phyloP scores from a whole-genome alignment of 2,329 filamentous ascomycete genomes.

The Cercospora sp. region DNA sequence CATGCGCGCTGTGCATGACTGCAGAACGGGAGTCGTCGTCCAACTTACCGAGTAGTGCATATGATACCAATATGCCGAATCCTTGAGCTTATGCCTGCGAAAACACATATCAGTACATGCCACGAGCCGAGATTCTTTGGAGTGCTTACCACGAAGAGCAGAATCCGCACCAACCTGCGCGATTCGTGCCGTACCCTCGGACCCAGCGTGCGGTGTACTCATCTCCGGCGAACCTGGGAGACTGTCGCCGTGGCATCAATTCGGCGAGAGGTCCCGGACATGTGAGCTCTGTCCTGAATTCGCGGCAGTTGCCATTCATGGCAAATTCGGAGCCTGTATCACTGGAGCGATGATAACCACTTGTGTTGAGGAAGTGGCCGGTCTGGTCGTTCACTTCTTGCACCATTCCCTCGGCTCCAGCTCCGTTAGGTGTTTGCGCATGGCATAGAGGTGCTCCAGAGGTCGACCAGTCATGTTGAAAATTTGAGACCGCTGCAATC shows the following conservation, averaged over 20 bases:
- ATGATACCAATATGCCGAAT: conserved; percentile 91
- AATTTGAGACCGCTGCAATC: not conserved
- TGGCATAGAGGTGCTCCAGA: not conserved
- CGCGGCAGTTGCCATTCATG: not conserved
- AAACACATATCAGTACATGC: not conserved
- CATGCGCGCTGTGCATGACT: conserved; percentile 56
- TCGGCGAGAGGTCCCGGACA: not conserved
- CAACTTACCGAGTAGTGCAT: conserved; percentile 62
- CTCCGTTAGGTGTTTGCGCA: not conserved
- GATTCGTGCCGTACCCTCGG: conserved; percentile 80
- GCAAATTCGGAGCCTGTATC: not conserved
- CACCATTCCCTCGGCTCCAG: not conserved
- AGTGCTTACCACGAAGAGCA: conserved; percentile 71
- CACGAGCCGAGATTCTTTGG: not conserved
- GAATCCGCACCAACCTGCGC: conserved; percentile 86
- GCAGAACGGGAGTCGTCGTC: not conserved
- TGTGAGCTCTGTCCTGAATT: conserved; percentile 7
- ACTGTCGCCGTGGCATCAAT: conserved; percentile 25
- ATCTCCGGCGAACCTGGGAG: conserved; percentile 69
- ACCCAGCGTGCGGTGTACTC: conserved; percentile 83
- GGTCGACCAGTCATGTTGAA: not conserved
- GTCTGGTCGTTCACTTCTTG: not conserved
- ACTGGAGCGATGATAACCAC: not conserved
- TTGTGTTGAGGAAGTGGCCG: not conserved
- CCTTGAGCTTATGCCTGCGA: conserved; percentile 69